Evolutionary conservation across 1,139 yeast genomes (phyloP).

Genomic region (Debaryomyces subglobosus): DNA sequence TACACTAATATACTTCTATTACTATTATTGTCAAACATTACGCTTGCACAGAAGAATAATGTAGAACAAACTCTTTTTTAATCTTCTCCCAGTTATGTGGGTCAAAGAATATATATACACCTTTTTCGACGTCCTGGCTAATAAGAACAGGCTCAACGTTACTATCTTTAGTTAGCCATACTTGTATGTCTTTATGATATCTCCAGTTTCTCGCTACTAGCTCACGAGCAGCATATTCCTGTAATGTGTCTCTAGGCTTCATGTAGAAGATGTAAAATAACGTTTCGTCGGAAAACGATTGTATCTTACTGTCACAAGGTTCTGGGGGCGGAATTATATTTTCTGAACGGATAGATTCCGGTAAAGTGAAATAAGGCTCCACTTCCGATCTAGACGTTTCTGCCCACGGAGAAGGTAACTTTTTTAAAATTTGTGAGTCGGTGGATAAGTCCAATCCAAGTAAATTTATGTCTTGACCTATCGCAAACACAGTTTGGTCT

Average conservation of each 20-base stretch:
- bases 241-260: constrained; percentile 89
- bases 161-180: constrained; percentile 96
- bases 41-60: constrained; percentile 59
- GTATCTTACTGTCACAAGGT: constrained; percentile 68
- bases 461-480: constrained; percentile 81
- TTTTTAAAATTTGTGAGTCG: constrained; percentile 57
- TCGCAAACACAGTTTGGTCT: constrained; percentile 70
- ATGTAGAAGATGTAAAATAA: constrained; percentile 91
- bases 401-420: constrained; percentile 92
- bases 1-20: constrained; percentile 9
- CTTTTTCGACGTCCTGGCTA: constrained; percentile 85
- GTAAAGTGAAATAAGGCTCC: constrained; percentile 76
- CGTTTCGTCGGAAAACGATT: constrained; percentile 86
- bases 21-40: constrained; percentile 16
- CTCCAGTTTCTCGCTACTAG: constrained; percentile 93
- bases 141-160: constrained; percentile 86
- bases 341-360: constrained; percentile 57
- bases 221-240: constrained; percentile 92
- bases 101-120: constrained; percentile 94
- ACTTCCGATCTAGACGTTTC: constrained; percentile 89
- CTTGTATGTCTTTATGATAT: constrained; percentile 91
- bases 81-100: constrained; percentile 97
- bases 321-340: constrained; percentile 47
- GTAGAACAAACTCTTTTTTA: constrained; percentile 76
- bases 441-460: constrained; percentile 66